Percentiles rank a stretch among this genome's conserved stretches.
phyloP scores from a whole-genome alignment of 202 grass and related monocot species.

The Schoenoplectus tabernaemontani region DNA sequence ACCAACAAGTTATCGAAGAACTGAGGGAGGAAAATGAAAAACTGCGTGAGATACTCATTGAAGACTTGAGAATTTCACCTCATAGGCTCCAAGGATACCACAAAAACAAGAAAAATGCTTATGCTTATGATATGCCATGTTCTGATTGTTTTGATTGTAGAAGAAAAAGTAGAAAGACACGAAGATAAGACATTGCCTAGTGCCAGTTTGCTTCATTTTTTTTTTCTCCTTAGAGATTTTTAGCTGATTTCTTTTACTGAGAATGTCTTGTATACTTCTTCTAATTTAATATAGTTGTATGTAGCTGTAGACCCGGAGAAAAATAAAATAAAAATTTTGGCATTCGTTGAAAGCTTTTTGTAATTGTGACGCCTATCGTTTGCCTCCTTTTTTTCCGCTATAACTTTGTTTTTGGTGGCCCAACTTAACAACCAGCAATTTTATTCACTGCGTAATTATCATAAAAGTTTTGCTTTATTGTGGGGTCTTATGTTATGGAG shows the following conservation, averaged over 20 bases:
- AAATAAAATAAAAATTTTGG: not conserved
- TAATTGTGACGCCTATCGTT: not conserved
- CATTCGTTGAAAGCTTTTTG: not conserved
- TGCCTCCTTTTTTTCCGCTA: not conserved
- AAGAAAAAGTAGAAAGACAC: constrained; percentile 45
- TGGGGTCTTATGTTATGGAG: not conserved
- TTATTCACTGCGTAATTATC: not conserved
- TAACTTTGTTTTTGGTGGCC: constrained; percentile 4
- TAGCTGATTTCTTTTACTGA: not conserved
- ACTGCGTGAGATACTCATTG: constrained; percentile 56
- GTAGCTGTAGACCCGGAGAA: not conserved
- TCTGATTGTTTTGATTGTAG: constrained; percentile 91
- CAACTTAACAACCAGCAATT: constrained; percentile 16
- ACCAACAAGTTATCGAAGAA: constrained; percentile 68
- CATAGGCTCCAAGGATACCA: constrained; percentile 35
- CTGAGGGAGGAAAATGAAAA: constrained; percentile 64
- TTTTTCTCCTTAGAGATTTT: not conserved
- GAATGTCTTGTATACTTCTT: not conserved
- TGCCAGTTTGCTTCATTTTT: not conserved
- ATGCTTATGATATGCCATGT: constrained; percentile 40
- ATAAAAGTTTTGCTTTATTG: not conserved
- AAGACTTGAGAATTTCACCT: constrained; percentile 67
- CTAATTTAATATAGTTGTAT: not conserved
- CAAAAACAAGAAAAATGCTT: constrained; percentile 30
- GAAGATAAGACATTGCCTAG: constrained; percentile 36